phyloP scores from a whole-genome alignment of 2,329 filamentous ascomycete genomes.

The Malbranchea cinnamomea region DNA sequence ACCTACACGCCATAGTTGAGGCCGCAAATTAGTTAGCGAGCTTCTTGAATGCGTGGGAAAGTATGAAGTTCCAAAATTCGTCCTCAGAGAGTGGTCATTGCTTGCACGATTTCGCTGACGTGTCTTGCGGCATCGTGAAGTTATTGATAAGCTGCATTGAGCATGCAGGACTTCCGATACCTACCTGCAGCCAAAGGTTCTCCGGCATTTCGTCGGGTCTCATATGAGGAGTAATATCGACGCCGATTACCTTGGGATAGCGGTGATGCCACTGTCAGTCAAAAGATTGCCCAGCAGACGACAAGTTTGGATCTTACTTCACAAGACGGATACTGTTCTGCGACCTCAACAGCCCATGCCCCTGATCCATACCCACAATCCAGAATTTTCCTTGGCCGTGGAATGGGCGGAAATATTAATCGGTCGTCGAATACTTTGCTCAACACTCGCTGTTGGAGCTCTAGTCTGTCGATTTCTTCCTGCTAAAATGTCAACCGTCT shows the following conservation, averaged over 20 bases:
- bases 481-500: too few relatives aligned
- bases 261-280: conserved; percentile 1
- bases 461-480: conserved; percentile 54
- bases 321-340: conserved; percentile 46
- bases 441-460: conserved; percentile 48
- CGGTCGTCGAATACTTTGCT: conserved; percentile 49
- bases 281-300: conserved; percentile 1
- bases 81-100: too few relatives aligned
- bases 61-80: not conserved
- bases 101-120: too few relatives aligned
- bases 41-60: not conserved
- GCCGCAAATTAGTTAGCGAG: conserved; percentile 10
- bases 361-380: conserved; percentile 62
- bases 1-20: too few relatives aligned
- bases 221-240: conserved; percentile 59
- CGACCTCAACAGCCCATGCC: conserved; percentile 55
- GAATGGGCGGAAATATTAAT: conserved; percentile 55
- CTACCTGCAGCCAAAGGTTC: conserved; percentile 55
- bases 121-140: too few relatives aligned
- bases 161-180: too few relatives aligned
- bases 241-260: conserved; percentile 45
- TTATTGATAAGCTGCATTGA: too few relatives aligned
- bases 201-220: conserved; percentile 47
- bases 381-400: conserved; percentile 42
- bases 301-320: conserved; percentile 36